These are phyloP conservation scores for Ogataea degrootiae DNA, from an alignment of 805 yeast genomes.

Conservation along the genomic window DNA sequence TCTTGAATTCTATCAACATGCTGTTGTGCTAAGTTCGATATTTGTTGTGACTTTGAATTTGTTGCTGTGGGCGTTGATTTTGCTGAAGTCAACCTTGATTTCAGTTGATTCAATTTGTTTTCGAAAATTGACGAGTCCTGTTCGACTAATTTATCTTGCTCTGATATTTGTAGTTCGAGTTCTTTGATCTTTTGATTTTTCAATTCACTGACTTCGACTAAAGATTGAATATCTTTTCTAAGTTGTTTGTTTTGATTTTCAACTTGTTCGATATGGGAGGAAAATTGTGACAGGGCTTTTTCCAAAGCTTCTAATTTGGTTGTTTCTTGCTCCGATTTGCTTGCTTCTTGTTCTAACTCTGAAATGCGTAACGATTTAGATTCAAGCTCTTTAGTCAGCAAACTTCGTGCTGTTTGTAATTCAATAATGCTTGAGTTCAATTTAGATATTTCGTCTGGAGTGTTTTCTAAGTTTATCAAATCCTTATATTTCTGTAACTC, in stretches of 20 bases:
- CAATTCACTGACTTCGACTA: constrained; percentile 52
- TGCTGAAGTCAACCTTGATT: constrained; percentile 22
- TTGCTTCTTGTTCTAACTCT: constrained; percentile 13
- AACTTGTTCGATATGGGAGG: constrained; percentile 55
- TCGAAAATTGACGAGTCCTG: constrained; percentile 49
- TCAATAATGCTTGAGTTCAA: constrained; percentile 21
- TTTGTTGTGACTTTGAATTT: not conserved
- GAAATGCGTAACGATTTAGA: constrained; percentile 9
- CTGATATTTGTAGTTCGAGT: constrained; percentile 44
- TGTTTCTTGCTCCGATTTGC: constrained; percentile 7
- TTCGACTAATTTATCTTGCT: constrained; percentile 45
- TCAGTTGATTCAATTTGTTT: constrained; percentile 30
- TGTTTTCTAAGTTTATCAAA: constrained; percentile 7
- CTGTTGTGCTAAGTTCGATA: not conserved
- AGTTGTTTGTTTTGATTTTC: constrained; percentile 57
- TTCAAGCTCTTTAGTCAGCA: constrained; percentile 18
- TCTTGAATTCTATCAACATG: not conserved
- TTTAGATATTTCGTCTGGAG: constrained; percentile 17
- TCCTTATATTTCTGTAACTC: constrained; percentile 24
- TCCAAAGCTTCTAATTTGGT: constrained; percentile 52
- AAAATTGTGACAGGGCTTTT: constrained; percentile 51
- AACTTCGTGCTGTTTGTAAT: constrained; percentile 17
- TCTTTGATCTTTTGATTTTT: constrained; percentile 53
- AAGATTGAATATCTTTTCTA: constrained; percentile 49
- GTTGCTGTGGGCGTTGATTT: constrained; percentile 7